Evolutionary conservation across 306 rosid genomes (phyloP).

Genomic region (Inga oerstediana): DNA sequence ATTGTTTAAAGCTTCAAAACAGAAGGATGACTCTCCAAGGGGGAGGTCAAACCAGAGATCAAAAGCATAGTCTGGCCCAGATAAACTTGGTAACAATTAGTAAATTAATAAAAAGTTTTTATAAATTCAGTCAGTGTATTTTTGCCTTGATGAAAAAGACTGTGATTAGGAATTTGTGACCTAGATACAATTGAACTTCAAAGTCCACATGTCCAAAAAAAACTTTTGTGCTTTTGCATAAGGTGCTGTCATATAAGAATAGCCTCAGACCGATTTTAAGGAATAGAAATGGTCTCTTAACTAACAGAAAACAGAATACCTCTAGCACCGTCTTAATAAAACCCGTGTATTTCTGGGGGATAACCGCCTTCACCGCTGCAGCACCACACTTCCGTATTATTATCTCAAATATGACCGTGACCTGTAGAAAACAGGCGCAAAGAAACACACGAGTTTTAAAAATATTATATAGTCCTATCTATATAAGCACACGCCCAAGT

Average conservation of each 20-base stretch:
- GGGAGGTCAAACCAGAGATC: constrained; percentile 8
- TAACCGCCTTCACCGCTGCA: constrained; percentile 60
- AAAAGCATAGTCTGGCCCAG: background rate
- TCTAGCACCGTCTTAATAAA: constrained; percentile 66
- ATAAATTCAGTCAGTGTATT: background rate
- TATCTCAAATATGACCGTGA: constrained; percentile 75
- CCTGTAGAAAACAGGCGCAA: constrained; percentile 49
- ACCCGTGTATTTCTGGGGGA: constrained; percentile 68
- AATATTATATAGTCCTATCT: background rate
- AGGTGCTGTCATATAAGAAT: constrained; percentile 19
- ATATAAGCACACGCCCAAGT: constrained; percentile 5
- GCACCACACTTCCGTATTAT: constrained; percentile 83
- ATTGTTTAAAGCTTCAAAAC: background rate
- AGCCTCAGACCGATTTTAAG: background rate
- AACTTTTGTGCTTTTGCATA: constrained; percentile 8
- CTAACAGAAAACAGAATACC: constrained; percentile 49
- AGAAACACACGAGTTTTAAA: constrained; percentile 7
- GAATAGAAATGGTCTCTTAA: background rate
- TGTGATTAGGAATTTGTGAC: constrained; percentile 15
- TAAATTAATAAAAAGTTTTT: background rate
- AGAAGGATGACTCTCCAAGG: background rate
- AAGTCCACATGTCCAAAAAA: constrained; percentile 1
- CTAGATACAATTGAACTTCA: constrained; percentile 7
- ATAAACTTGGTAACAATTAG: background rate
- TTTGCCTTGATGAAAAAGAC: constrained; percentile 18